Evolutionary conservation across 2,329 filamentous ascomycete genomes (phyloP).

Genomic region (Sporothrix schenckii): DNA sequence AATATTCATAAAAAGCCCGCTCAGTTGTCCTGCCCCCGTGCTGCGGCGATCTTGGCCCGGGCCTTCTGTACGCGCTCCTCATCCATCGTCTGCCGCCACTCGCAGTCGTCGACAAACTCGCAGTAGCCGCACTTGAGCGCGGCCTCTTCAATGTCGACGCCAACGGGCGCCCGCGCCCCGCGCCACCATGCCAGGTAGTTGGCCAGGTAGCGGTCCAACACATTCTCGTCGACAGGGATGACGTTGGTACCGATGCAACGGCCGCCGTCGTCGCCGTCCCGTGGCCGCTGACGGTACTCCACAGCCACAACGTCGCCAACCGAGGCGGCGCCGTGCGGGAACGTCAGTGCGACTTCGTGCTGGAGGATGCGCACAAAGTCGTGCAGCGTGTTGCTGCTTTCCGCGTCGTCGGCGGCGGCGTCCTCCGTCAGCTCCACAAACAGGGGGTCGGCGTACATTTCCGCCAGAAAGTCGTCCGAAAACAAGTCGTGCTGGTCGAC

Average conservation of each 20-base stretch:
- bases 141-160: slow-evolving; percentile 75
- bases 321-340: slow-evolving; percentile 54
- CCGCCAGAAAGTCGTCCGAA: slow-evolving; percentile 64
- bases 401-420: slow-evolving; percentile 29
- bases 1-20: too few species aligned
- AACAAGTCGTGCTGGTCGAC: slow-evolving; percentile 68
- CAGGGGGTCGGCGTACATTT: slow-evolving; percentile 37
- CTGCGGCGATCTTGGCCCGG: slow-evolving; percentile 28
- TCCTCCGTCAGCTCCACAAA: neutral
- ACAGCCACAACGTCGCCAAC: slow-evolving; percentile 57
- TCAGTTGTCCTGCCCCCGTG: neutral
- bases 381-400: slow-evolving; percentile 54
- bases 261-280: slow-evolving; percentile 37
- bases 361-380: slow-evolving; percentile 53
- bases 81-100: slow-evolving; percentile 73
- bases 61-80: slow-evolving; percentile 50
- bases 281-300: slow-evolving; percentile 51
- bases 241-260: slow-evolving; percentile 58
- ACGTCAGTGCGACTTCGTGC: slow-evolving; percentile 55
- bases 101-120: slow-evolving; percentile 77
- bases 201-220: slow-evolving; percentile 66
- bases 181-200: slow-evolving; percentile 83
- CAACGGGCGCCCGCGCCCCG: slow-evolving; percentile 69
- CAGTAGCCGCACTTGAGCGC: slow-evolving; percentile 85
- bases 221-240: slow-evolving; percentile 66